Evolutionary conservation across 257 asterid genomes (phyloP).

Genomic region (Ocimum tenuiflorum): DNA sequence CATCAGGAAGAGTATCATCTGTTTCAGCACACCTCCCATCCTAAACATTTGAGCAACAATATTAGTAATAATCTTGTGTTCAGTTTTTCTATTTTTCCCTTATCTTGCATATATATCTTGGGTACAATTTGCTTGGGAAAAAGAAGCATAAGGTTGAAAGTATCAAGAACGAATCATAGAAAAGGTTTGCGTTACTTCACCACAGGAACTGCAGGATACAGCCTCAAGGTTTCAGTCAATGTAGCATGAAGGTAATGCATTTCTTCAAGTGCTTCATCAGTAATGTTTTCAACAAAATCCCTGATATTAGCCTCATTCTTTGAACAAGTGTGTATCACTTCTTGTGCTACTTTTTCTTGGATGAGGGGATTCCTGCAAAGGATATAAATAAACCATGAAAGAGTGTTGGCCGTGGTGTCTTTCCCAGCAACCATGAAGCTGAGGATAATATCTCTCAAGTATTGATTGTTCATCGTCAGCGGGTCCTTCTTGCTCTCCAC

Average conservation of each 20-base stretch:
- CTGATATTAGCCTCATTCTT: constrained; percentile 14
- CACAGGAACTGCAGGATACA: constrained; percentile 70
- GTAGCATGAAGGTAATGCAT: constrained; percentile 75
- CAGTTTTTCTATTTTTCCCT: too few species aligned
- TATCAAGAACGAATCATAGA: background rate
- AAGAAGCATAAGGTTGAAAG: background rate
- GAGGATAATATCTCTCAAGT: constrained; percentile 60
- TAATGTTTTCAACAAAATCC: constrained; percentile 35
- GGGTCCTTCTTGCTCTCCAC: constrained; percentile 60
- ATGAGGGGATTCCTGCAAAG: constrained; percentile 53
- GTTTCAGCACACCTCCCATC: constrained; percentile 64
- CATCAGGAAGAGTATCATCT: constrained; percentile 73
- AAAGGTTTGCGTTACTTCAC: constrained; percentile 23
- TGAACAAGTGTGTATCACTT: background rate
- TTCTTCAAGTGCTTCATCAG: constrained; percentile 54
- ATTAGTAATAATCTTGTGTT: background rate
- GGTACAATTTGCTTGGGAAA: background rate
- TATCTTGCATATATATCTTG: background rate
- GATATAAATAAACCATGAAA: constrained; percentile 62
- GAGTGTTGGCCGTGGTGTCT: constrained; percentile 68
- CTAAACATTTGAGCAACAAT: constrained; percentile 20
- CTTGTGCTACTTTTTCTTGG: constrained; percentile 40
- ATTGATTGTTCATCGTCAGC: constrained; percentile 41
- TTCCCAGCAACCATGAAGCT: constrained; percentile 69
- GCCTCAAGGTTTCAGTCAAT: constrained; percentile 62